A percentile compares a stretch with the other conserved stretches of the same genome.
Evolutionary conservation across 2,329 filamentous ascomycete genomes (phyloP).

Genomic region (Fusarium newnesense): DNA sequence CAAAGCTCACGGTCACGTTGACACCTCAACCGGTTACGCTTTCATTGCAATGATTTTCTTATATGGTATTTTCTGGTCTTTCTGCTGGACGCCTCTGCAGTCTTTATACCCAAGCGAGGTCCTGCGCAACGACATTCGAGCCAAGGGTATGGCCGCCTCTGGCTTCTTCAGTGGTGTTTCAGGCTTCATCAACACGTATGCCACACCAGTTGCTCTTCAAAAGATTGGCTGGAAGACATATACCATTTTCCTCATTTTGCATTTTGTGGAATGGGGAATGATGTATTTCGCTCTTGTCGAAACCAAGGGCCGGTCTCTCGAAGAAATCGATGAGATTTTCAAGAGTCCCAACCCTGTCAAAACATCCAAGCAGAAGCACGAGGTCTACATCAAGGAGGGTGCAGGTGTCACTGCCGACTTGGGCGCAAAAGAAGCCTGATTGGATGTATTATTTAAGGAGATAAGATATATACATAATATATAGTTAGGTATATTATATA

Average conservation of each 20-base stretch:
- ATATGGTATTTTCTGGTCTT: slow-evolving; percentile 1
- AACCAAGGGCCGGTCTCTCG: slow-evolving; percentile 1
- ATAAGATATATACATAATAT: too few relatives aligned
- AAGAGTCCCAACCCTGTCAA: not conserved
- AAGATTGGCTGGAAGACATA: slow-evolving; percentile 5
- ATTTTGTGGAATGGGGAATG: not conserved
- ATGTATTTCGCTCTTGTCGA: slow-evolving; percentile 2
- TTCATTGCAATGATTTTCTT: slow-evolving; percentile 7
- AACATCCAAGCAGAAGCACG: slow-evolving; percentile 1
- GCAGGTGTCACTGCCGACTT: not conserved
- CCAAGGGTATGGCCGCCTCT: not conserved
- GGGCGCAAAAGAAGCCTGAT: not conserved
- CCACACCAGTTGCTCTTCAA: not conserved
- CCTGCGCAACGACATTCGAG: not conserved
- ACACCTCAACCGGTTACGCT: not conserved
- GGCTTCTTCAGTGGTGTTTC: not conserved
- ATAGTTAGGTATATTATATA: too few relatives aligned
- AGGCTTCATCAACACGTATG: slow-evolving; percentile 4
- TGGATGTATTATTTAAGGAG: accelerated
- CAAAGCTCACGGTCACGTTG: not conserved
- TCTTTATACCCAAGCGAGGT: not conserved
- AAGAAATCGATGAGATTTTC: slow-evolving; percentile 1
- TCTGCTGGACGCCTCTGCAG: slow-evolving; percentile 7
- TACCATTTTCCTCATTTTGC: not conserved
- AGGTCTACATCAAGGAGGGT: not conserved